phyloP scores from a whole-genome alignment of 306 rosid species.

The Boehmeria nivea region DNA sequence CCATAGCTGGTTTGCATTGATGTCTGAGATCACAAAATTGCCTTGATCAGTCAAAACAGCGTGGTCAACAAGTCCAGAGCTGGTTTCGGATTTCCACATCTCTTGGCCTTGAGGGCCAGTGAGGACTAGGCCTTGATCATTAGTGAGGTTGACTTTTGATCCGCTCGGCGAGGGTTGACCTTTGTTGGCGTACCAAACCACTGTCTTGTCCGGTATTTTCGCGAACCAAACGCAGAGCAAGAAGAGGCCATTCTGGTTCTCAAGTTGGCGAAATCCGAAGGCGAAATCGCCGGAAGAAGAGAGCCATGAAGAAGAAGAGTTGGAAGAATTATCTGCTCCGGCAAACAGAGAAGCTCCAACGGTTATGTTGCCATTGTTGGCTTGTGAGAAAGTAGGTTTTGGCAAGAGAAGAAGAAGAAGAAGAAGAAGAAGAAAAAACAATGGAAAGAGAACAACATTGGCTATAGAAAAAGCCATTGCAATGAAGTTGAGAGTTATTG shows the following conservation, averaged over 20 bases:
- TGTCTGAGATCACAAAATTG: constrained; percentile 16
- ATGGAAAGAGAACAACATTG: no score
- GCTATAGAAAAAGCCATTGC: no score
- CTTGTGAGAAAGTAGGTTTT: constrained; percentile 25
- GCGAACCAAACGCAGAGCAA: constrained; percentile 51
- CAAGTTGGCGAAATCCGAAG: constrained; percentile 40
- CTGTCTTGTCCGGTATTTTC: constrained; percentile 33
- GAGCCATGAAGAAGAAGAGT: constrained; percentile 28
- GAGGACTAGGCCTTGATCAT: constrained; percentile 5
- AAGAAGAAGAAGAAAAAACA: constrained; percentile 10
- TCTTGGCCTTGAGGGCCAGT: constrained; percentile 13
- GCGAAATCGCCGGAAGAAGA: constrained; percentile 40
- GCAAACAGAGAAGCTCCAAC: constrained; percentile 32
- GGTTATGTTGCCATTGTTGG: constrained; percentile 10
- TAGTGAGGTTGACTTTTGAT: constrained; percentile 19
- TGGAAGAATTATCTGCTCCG: constrained; percentile 25
- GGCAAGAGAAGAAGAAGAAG: no score
- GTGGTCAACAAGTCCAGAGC: background rate
- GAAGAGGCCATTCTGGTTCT: constrained; percentile 9
- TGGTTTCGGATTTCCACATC: constrained; percentile 11
- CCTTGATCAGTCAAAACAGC: constrained; percentile 13
- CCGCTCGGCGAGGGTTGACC: constrained; percentile 19
- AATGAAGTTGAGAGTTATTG: no score
- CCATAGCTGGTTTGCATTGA: no score
- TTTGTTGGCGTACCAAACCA: constrained; percentile 40